phyloP scores from a whole-genome alignment of 345 rosid species.

The Heritiera littoralis region DNA sequence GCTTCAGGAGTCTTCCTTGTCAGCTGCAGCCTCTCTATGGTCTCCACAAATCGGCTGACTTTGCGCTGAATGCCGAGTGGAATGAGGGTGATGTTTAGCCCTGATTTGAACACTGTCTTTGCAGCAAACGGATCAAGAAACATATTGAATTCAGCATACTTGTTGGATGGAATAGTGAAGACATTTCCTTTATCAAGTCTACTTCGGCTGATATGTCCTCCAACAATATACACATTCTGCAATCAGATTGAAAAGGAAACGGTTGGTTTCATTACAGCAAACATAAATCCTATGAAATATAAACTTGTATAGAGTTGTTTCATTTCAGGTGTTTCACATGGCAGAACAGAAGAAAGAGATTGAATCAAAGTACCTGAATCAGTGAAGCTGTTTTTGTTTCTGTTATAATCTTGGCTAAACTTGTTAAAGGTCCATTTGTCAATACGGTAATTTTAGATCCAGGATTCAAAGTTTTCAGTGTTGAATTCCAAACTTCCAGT shows the following conservation, averaged over 20 bases:
- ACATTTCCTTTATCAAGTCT: conserved; percentile 55
- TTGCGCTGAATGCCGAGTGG: conserved; percentile 64
- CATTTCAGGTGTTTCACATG: not conserved
- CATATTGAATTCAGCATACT: conserved; percentile 76
- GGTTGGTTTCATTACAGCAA: not conserved
- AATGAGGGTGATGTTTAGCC: conserved; percentile 61
- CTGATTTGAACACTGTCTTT: conserved; percentile 63
- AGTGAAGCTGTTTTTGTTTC: conserved; percentile 36
- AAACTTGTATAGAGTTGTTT: too few relatives aligned
- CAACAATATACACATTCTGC: conserved; percentile 77
- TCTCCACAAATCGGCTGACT: conserved; percentile 42
- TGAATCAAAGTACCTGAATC: conserved; percentile 52
- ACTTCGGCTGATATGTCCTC: conserved; percentile 63
- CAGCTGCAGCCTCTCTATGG: conserved; percentile 35
- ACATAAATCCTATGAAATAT: not conserved
- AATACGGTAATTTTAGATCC: conserved; percentile 64
- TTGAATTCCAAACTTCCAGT: conserved; percentile 67
- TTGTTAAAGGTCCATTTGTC: conserved; percentile 86
- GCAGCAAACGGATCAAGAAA: conserved; percentile 89
- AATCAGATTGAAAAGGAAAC: conserved; percentile 15
- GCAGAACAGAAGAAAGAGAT: not conserved
- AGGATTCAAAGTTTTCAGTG: conserved; percentile 36
- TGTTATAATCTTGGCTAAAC: conserved; percentile 62
- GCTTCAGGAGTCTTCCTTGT: conserved; percentile 55
- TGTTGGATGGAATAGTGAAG: conserved; percentile 49